These are phyloP conservation scores for Saccharomycopsis hybrid DNA, from an alignment of 1,139 yeast species.

Conservation along the genomic window DNA sequence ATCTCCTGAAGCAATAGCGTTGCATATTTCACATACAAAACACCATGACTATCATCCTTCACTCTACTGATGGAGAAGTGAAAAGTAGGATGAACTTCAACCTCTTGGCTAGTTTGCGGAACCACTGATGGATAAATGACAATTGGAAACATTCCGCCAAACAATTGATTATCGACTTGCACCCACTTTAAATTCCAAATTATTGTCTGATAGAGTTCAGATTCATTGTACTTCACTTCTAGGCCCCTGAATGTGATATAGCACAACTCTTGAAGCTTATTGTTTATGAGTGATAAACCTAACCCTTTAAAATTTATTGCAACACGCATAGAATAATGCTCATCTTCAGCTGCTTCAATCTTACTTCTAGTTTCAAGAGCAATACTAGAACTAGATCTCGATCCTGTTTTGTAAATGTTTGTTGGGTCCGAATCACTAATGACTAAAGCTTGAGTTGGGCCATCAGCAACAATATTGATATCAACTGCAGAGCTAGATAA, in stretches of 20 bases:
- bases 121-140: constrained; percentile 86
- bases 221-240: constrained; percentile 75
- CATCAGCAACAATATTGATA: constrained; percentile 91
- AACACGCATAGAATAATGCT: constrained; percentile 56
- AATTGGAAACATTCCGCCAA: constrained; percentile 85
- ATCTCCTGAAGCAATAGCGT: constrained; percentile 84
- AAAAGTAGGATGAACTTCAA: constrained; percentile 85
- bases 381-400: constrained; percentile 26
- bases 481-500: constrained; percentile 56
- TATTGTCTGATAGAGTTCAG: constrained; percentile 75
- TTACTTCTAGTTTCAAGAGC: constrained; percentile 35
- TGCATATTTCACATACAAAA: constrained; percentile 83
- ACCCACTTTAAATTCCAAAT: constrained; percentile 87
- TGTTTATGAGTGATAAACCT: constrained; percentile 79
- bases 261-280: constrained; percentile 67
- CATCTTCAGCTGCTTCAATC: constrained; percentile 62
- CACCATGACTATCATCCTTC: constrained; percentile 88
- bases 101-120: constrained; percentile 77
- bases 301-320: constrained; percentile 74
- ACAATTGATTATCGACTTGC: constrained; percentile 87
- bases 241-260: constrained; percentile 76
- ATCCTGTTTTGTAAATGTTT: constrained; percentile 55
- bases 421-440: constrained; percentile 77
- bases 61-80: constrained; percentile 80
- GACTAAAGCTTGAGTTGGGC: constrained; percentile 84